A percentile compares a stretch with the other conserved stretches of the same genome.
Conservation (phyloP, 2,329 filamentous ascomycete species). For the Curvularia verruculosa region DNA sequence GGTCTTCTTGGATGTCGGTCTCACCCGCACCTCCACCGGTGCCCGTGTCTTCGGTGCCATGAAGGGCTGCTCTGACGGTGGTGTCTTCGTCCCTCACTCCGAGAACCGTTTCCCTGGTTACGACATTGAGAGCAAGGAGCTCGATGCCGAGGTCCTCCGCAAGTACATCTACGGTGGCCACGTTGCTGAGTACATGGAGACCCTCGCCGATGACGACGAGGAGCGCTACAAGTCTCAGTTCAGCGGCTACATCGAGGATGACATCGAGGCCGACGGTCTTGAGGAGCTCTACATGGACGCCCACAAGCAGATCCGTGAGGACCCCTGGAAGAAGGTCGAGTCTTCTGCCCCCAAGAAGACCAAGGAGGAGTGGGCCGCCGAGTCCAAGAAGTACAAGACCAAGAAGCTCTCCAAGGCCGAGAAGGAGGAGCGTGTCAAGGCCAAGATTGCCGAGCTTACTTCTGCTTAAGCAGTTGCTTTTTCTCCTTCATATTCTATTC, state of each 20-base stretch:
- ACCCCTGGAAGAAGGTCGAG: conserved; percentile 93
- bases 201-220: conserved; percentile 98
- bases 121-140: conserved; percentile 97
- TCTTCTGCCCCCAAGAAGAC: conserved; percentile 82
- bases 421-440: conserved; percentile 82
- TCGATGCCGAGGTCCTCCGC: conserved; percentile 94
- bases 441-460: conserved; percentile 85
- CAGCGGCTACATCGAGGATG: conserved; percentile 95
- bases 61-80: conserved; percentile 99
- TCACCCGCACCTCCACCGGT: conserved; percentile 95
- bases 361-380: conserved; percentile 96
- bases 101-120: conserved; percentile 99
- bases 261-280: conserved; percentile 92
- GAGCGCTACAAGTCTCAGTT: conserved; percentile 99
- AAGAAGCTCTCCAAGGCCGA: conserved; percentile 81
- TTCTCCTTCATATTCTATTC: conserved; percentile 26
- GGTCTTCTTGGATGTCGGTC: conserved; percentile 97
- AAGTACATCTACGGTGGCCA: conserved; percentile 99
- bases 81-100: conserved; percentile 95
- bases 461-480: conserved; percentile 41
- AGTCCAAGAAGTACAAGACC: conserved; percentile 87
- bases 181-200: conserved; percentile 99
- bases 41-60: conserved; percentile 98
- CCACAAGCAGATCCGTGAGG: conserved; percentile 95
- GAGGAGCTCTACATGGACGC: conserved; percentile 97